Evolutionary conservation across 2,329 filamentous ascomycete species (phyloP), one percentile per base, ranked within the genome.

Genomic region (Aaosphaeria arxii): DNA sequence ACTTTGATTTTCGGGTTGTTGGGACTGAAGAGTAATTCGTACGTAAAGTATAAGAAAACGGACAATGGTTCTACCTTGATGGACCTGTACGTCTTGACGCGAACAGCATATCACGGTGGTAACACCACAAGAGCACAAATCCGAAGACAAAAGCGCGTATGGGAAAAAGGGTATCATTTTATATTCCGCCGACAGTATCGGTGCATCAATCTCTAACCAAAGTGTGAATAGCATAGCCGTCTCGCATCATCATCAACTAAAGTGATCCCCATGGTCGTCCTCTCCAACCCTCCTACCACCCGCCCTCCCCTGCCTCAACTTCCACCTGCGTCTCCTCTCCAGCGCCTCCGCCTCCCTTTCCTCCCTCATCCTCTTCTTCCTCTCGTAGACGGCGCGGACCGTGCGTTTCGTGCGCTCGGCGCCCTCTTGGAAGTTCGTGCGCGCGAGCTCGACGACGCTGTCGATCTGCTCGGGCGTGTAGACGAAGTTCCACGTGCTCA

Each of bases 401-500:
- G 90, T 90, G 24, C 84, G 79, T 54, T 83, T 85, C 17, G 94
- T 89, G 70, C 88, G 84, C 48, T 89, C 87, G 43, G 82, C 82
- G 1, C 92, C 91, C 66, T 95, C 89, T 5, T 82, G 78, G 58
- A 90, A 99, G 70, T 99, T 99, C 7, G 89, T 89, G 47, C 84
- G 80, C 1, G 94, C 91, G 30, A 99, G 79, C 5, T 81, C 78
- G 2, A 96, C 87, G 0, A 95, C 90, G 29, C 83, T 82, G 58
- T 97, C 91, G 45, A 99, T 85, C 69, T 99, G 87, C 48, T 94
- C 86, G 0, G 91, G 86, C 2, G 88, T 95, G 69, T 97, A 99
- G 30, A 96, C 85, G 66, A 97, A 97, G 66, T 99, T 99, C 94
- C 94, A 99, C 0, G 94, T 99, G 57, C 85, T 89, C 76, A 97